These are phyloP conservation scores for Tripterygium wilfordii DNA, from an alignment of 177 flowering plant species.

Conservation along the genomic window DNA sequence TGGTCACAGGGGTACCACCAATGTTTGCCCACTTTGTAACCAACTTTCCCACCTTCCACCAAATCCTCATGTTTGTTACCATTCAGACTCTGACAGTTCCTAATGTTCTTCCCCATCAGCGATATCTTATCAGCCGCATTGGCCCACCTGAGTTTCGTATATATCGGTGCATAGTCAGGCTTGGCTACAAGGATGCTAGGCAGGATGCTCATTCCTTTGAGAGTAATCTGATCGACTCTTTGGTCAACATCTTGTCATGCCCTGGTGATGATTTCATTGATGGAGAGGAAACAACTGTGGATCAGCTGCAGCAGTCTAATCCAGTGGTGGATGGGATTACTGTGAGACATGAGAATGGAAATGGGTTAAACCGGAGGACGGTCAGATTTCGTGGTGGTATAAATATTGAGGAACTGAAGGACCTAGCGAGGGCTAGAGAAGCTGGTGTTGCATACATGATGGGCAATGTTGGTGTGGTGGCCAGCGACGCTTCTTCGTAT, in stretches of 20 bases:
- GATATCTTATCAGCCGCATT: slow-evolving; percentile 30
- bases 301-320: slow-evolving; percentile 9
- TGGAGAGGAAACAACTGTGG: slow-evolving; percentile 1
- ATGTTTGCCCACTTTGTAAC: slow-evolving; percentile 44
- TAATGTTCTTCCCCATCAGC: slow-evolving; percentile 20
- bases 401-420: slow-evolving; percentile 26
- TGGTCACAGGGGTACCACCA: slow-evolving; percentile 39
- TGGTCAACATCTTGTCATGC: slow-evolving; percentile 25
- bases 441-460: slow-evolving; percentile 57
- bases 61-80: slow-evolving; percentile 31
- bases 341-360: slow-evolving; percentile 4
- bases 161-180: slow-evolving; percentile 39
- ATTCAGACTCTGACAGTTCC: slow-evolving; percentile 29
- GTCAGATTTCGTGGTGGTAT: slow-evolving; percentile 15
- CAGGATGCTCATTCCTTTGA: slow-evolving; percentile 35
- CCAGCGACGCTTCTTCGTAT: slow-evolving; percentile 32
- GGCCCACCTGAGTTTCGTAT: slow-evolving; percentile 33
- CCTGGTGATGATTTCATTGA: slow-evolving; percentile 9
- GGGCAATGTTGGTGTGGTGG: slow-evolving; percentile 38
- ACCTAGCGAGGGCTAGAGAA: slow-evolving; percentile 42
- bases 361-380: slow-evolving; percentile 10
- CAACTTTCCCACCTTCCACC: slow-evolving; percentile 47
- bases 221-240: slow-evolving; percentile 23
- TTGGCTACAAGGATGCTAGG: slow-evolving; percentile 42
- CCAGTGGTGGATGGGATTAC: slow-evolving; percentile 4